Conservation (phyloP, 768 basidiomycete genomes). For the Neoboletus magnificus region DNA sequence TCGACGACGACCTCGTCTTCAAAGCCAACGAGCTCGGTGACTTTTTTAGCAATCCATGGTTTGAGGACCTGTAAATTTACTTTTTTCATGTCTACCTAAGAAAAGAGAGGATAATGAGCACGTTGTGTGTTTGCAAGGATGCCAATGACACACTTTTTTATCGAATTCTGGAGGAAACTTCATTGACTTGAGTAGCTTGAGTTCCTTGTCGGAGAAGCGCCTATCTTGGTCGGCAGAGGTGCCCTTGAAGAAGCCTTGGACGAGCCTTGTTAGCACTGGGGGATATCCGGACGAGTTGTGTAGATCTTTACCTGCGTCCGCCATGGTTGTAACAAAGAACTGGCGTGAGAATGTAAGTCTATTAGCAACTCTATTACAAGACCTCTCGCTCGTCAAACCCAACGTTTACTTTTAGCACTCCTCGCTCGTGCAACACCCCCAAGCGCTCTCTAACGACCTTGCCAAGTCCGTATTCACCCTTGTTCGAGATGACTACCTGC, state of each 20-base stretch:
- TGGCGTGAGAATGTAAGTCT: conserved; percentile 20
- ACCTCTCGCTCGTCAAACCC: conserved; percentile 33
- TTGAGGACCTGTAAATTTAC: conserved; percentile 90
- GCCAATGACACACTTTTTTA: conserved; percentile 58
- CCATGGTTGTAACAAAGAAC: conserved; percentile 39
- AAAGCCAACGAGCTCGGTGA: conserved; percentile 84
- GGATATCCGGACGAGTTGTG: conserved; percentile 15
- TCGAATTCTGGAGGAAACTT: conserved; percentile 91
- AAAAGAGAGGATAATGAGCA: not conserved
- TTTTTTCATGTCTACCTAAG: conserved; percentile 90
- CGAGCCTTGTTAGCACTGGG: conserved; percentile 1
- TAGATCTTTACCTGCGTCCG: conserved; percentile 49
- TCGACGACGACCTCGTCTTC: conserved; percentile 98
- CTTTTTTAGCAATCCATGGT: conserved; percentile 94
- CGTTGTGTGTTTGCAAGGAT: not conserved
- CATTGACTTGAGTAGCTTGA: conserved; percentile 81
- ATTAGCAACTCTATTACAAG: conserved; percentile 13
- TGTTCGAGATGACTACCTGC: conserved; percentile 30
- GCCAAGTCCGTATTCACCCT: conserved; percentile 27
- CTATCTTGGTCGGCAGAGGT: conserved; percentile 89
- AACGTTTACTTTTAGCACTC: conserved; percentile 28
- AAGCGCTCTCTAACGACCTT: conserved; percentile 24
- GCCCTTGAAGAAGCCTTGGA: conserved; percentile 81
- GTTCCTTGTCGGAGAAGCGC: conserved; percentile 93
- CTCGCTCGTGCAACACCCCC: conserved; percentile 18